These are phyloP conservation scores for Amphicarpaea edgeworthii DNA, from an alignment of 306 rosid species.

Conservation along the genomic window DNA sequence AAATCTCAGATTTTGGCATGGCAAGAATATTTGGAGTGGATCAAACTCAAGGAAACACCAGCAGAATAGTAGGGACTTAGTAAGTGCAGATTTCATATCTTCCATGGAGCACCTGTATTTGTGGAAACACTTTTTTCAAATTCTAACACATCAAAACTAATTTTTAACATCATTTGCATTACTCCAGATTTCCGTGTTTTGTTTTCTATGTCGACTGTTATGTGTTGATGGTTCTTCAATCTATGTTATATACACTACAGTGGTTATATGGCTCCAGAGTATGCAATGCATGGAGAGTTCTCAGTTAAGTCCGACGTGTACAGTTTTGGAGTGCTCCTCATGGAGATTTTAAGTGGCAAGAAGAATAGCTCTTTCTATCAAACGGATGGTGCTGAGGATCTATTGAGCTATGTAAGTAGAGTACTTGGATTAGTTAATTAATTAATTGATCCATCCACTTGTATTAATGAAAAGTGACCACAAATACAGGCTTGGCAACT, in stretches of 20 bases:
- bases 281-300: constrained; percentile 41
- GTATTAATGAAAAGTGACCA: not conserved
- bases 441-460: not conserved
- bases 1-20: constrained; percentile 68
- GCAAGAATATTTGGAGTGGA: constrained; percentile 52
- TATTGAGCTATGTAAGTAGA: constrained; percentile 50
- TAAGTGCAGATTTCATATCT: constrained; percentile 45
- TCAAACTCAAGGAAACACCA: constrained; percentile 52
- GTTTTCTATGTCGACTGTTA: not conserved
- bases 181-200: not conserved
- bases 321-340: constrained; percentile 48
- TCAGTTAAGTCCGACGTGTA: constrained; percentile 48
- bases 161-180: not conserved
- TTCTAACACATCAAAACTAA: constrained; percentile 16
- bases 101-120: not conserved
- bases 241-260: constrained; percentile 27
- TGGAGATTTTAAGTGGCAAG: constrained; percentile 56
- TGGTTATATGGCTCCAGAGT: constrained; percentile 46
- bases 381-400: constrained; percentile 31
- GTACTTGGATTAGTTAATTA: not conserved
- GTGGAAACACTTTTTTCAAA: constrained; percentile 3
- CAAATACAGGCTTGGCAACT: constrained; percentile 49
- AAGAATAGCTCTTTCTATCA: constrained; percentile 46
- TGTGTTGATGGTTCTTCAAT: not conserved
- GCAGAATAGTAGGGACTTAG: constrained; percentile 58